Conservation (phyloP, 768 basidiomycete genomes). For the Leccinum fibrillosum region DNA sequence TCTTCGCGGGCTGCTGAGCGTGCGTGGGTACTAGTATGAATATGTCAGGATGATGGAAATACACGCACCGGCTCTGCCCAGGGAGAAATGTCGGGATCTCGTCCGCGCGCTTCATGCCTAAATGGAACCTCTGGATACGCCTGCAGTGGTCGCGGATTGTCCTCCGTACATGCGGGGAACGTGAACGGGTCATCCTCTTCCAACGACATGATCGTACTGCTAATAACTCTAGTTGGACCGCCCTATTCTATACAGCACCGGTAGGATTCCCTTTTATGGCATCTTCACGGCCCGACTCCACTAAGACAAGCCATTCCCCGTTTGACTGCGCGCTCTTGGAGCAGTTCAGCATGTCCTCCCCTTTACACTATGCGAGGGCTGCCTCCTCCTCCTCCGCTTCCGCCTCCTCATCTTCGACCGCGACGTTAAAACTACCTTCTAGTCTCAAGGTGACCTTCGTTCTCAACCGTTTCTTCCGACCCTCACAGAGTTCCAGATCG, state of each 20-base stretch:
- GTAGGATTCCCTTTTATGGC: conserved; percentile 7
- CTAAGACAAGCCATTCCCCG: conserved; percentile 8
- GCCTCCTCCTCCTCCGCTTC: conserved; percentile 44
- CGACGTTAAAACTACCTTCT: conserved; percentile 33
- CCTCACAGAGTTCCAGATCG: conserved; percentile 44
- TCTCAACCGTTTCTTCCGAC: neutral
- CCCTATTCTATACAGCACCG: conserved; percentile 2
- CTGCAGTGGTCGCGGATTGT: neutral
- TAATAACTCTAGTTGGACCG: no score
- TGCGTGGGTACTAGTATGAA: conserved; percentile 8
- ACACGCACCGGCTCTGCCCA: conserved; percentile 20
- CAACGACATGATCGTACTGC: conserved; percentile 12
- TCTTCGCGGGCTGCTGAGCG: conserved; percentile 12
- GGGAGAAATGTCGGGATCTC: conserved; percentile 18
- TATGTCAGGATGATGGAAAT: no score
- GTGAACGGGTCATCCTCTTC: conserved; percentile 12
- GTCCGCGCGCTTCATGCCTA: neutral
- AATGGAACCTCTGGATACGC: conserved; percentile 11
- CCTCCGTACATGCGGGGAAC: conserved; percentile 6
- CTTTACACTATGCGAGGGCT: conserved; percentile 7
- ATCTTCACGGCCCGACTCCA: conserved; percentile 11
- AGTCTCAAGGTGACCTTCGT: conserved; percentile 50
- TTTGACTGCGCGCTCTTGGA: conserved; percentile 6
- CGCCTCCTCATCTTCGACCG: conserved; percentile 38
- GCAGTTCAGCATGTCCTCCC: neutral